phyloP scores from a whole-genome alignment of 2,329 filamentous ascomycete species.

The Monilinia polystroma region DNA sequence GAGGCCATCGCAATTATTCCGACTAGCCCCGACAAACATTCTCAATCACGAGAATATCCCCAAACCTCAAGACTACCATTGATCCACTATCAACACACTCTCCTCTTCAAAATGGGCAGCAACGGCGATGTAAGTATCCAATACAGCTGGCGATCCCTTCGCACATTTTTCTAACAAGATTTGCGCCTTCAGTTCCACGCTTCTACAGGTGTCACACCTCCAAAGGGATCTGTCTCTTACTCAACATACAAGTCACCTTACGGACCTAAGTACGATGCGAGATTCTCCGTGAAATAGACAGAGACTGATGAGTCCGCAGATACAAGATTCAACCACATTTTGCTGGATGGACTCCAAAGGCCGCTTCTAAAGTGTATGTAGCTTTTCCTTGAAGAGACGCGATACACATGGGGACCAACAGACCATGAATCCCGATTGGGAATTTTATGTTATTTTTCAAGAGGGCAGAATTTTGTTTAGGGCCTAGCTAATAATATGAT shows the following conservation, averaged over 20 bases:
- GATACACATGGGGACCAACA: not conserved
- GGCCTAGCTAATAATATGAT: slow-evolving; percentile 20
- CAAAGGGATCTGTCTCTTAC: slow-evolving; percentile 27
- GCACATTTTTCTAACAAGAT: not conserved
- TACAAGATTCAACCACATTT: slow-evolving; percentile 60
- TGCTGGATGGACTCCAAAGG: slow-evolving; percentile 52
- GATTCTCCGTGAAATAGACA: not conserved
- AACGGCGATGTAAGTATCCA: slow-evolving; percentile 14
- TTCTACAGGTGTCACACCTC: slow-evolving; percentile 30
- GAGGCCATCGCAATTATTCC: slow-evolving; percentile 15
- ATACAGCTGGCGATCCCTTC: not conserved
- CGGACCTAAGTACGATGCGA: slow-evolving; percentile 59
- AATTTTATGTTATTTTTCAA: not conserved
- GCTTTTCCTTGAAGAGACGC: slow-evolving; percentile 10
- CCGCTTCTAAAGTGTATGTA: slow-evolving; percentile 50
- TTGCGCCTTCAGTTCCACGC: slow-evolving; percentile 27
- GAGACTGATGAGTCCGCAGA: slow-evolving; percentile 43
- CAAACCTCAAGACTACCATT: slow-evolving; percentile 20
- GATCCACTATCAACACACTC: not conserved
- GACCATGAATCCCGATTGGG: not conserved
- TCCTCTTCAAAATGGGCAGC: slow-evolving; percentile 20
- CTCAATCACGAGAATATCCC: slow-evolving; percentile 16
- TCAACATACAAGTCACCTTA: slow-evolving; percentile 59
- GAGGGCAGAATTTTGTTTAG: not conserved
- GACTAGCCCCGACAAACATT: slow-evolving; percentile 23